phyloP scores from a whole-genome alignment of 139 green algal species.

The Chlamydomonas sp. region DNA sequence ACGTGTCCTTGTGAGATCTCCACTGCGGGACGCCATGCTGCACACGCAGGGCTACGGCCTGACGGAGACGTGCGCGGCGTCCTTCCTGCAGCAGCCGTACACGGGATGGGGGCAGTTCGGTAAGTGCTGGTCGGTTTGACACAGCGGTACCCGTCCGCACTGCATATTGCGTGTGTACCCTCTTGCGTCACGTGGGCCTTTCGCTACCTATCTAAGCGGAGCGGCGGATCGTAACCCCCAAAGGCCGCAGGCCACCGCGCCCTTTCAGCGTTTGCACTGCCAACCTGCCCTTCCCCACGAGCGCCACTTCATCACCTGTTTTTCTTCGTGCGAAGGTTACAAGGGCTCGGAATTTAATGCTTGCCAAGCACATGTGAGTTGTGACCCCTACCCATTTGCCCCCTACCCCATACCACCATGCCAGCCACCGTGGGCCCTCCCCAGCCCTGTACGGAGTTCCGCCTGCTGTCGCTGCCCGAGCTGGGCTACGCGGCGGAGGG shows the following conservation, averaged over 20 bases:
- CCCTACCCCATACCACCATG: slow-evolving; percentile 66
- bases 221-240: no score
- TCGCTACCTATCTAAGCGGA: no score
- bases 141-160: not conserved
- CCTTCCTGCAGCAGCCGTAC: slow-evolving; percentile 73
- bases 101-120: slow-evolving; percentile 33
- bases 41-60: slow-evolving; percentile 87
- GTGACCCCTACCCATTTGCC: not conserved
- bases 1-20: no score
- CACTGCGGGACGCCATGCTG: not conserved
- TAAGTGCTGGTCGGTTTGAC: not conserved
- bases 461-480: slow-evolving; percentile 83
- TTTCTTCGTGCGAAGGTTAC: no score
- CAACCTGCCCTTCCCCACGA: not conserved
- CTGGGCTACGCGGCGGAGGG: slow-evolving; percentile 70
- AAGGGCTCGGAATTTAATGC: not conserved
- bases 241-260: no score
- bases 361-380: not conserved
- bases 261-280: no score
- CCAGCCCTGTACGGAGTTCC: slow-evolving; percentile 72
- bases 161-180: no score
- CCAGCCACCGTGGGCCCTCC: slow-evolving; percentile 80
- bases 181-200: no score
- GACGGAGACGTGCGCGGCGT: slow-evolving; percentile 90
- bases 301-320: not conserved